A percentile compares a stretch with the other conserved stretches of the same genome.
Evolutionary conservation across 2,329 filamentous ascomycete species (phyloP).

Genomic region (Colletotrichum tropicicola): DNA sequence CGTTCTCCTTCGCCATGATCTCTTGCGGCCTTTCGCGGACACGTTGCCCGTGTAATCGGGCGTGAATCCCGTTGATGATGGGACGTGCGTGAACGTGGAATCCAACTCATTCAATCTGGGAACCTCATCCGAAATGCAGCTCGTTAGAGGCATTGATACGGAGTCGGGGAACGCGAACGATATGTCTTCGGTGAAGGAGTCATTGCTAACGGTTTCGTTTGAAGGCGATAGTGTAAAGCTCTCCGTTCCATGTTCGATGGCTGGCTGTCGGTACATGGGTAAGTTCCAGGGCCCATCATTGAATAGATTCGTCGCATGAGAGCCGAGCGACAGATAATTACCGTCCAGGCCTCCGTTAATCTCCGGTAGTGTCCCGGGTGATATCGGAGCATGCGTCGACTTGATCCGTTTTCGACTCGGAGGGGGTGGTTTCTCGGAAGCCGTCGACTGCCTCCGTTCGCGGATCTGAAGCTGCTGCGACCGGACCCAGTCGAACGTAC

Average conservation of each 20-base stretch:
- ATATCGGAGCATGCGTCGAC: neutral
- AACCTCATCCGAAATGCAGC: neutral
- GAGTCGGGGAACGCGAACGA: neutral
- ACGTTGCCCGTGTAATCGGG: too few relatives aligned
- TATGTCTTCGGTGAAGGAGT: neutral
- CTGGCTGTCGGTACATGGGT: neutral
- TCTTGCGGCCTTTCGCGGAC: neutral
- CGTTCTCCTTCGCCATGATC: neutral
- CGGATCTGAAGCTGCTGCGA: slow-evolving; percentile 24
- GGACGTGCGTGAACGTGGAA: neutral
- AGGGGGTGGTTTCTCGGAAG: neutral
- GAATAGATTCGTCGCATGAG: neutral
- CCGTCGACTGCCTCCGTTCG: neutral
- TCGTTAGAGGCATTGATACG: neutral
- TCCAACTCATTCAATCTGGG: neutral
- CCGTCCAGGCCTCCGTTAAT: neutral
- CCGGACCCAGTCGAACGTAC: slow-evolving; percentile 38
- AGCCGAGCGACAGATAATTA: neutral
- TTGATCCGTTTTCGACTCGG: slow-evolving; percentile 14
- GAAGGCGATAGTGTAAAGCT: neutral
- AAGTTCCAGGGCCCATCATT: neutral
- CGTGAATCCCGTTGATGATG: neutral
- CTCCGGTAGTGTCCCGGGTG: neutral
- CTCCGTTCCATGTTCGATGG: neutral
- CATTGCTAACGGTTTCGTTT: neutral